Evolutionary conservation across 331 rosid genomes (phyloP).

Genomic region (Erythrophleum ivorense): DNA sequence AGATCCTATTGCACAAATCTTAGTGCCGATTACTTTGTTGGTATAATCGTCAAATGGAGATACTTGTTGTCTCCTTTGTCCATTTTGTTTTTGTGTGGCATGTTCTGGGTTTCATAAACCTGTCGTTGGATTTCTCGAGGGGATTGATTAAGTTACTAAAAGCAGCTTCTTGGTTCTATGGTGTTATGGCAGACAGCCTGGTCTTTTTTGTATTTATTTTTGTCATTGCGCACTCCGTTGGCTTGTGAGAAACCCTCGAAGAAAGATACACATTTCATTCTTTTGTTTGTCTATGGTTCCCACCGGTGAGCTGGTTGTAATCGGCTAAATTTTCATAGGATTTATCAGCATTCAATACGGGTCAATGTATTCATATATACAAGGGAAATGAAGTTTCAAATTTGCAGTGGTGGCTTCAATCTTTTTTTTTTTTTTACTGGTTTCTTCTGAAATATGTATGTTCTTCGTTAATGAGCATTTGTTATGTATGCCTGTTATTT

Average conservation of each 20-base stretch:
- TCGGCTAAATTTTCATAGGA: conserved; percentile 11
- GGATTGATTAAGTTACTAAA: not conserved
- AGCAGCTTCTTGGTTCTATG: conserved; percentile 5
- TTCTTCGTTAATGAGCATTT: not conserved
- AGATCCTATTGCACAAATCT: not conserved
- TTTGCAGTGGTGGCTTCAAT: not conserved
- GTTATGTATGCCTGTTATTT: not conserved
- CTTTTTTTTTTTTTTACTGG: not conserved
- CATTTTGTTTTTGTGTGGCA: not conserved
- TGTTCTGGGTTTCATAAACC: conserved; percentile 2
- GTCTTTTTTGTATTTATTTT: not conserved
- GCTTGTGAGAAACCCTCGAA: conserved; percentile 7
- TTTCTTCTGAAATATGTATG: not conserved
- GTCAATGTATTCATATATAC: not conserved
- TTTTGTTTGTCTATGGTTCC: conserved; percentile 1
- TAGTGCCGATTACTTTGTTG: not conserved
- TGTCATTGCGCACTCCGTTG: conserved; percentile 15
- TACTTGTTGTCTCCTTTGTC: not conserved
- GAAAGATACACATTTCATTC: not conserved
- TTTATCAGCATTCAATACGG: conserved; percentile 7
- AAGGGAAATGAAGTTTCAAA: not conserved
- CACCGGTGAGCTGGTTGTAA: not conserved
- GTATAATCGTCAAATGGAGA: not conserved
- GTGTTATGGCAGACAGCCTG: not conserved
- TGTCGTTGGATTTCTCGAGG: conserved; percentile 11